Evolutionary conservation across 805 yeast genomes (phyloP), one percentile per base, ranked within the genome.

Genomic region (Candida ficus): DNA sequence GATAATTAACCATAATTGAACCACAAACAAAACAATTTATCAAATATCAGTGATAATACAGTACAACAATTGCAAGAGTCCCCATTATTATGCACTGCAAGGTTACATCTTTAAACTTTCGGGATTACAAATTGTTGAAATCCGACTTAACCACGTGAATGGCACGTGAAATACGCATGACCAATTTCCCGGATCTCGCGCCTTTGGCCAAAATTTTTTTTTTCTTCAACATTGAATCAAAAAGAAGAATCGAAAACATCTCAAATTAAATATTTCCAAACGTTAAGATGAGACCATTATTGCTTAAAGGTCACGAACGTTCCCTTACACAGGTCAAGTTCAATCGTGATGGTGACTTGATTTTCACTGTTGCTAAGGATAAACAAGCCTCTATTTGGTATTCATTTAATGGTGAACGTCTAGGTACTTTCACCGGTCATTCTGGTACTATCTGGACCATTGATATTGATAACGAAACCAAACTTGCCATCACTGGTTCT

Each of bases 261-360:
- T n/a, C n/a, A n/a, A n/a, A n/a, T n/a, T n/a, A n/a, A 26, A 6
- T 26, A 26, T 12, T 12, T 29, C 31, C 16, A 19, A 28, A 4
- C 29, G 7, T 17, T 13, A 60, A 50, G 50, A 78, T 79, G 83
- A 78, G 83, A 74, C 84, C 85, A 44, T 64, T 79, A 52, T 58
- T 80, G 71, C 70, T 83, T 56, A 84, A 85, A 75, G 98, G 98
- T 45, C 99, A 93, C 68, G 96, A 87, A 70, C 95, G 99, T 77
- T 88, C 98, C 51, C 71, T 93, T 55, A 90, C 98, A 36, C 98
- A 93, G 73, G 90, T 93, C 54, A 91, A 86, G 62, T 93, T 81
- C 71, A 93, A 93, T 76, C 75, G 79, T 47, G 98, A 95, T 58
- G 99, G 99, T 34, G 99, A 93, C 63, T 66, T 93, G 52, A 75